phyloP scores from a whole-genome alignment of 2,329 filamentous ascomycete species.

The Diplocarpon mali region DNA sequence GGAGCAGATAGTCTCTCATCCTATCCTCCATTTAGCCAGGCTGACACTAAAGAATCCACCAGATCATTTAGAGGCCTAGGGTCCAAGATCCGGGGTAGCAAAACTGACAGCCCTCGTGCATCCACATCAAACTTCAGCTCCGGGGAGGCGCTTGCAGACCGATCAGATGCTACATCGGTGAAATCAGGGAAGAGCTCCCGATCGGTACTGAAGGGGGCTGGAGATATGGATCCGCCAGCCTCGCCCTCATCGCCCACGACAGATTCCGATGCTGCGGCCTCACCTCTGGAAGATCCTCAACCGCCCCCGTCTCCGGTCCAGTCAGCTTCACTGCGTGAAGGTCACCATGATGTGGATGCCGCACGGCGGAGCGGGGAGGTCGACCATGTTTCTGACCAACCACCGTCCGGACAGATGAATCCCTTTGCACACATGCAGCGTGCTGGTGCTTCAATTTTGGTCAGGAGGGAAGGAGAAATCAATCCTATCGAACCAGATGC shows the following conservation, averaged over 20 bases:
- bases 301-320: slow-evolving; percentile 81
- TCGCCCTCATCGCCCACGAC: slow-evolving; percentile 19
- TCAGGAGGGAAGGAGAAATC: slow-evolving; percentile 58
- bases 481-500: slow-evolving; percentile 47
- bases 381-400: slow-evolving; percentile 85
- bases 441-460: slow-evolving; percentile 80
- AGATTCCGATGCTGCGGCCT: slow-evolving; percentile 32
- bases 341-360: slow-evolving; percentile 66
- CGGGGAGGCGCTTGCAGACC: slow-evolving; percentile 48
- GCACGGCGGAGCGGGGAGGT: slow-evolving; percentile 85
- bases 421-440: slow-evolving; percentile 49
- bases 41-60: slow-evolving; percentile 85
- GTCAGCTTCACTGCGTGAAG: slow-evolving; percentile 59
- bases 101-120: slow-evolving; percentile 70
- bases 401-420: slow-evolving; percentile 56
- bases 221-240: slow-evolving; percentile 30
- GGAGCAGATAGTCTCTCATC: slow-evolving; percentile 47
- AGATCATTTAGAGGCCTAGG: slow-evolving; percentile 71
- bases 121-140: slow-evolving; percentile 50
- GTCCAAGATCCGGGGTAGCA: slow-evolving; percentile 74
- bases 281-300: slow-evolving; percentile 39
- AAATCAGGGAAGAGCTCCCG: slow-evolving; percentile 55
- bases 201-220: slow-evolving; percentile 33
- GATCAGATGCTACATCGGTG: slow-evolving; percentile 63
- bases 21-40: slow-evolving; percentile 84